Conservation (phyloP, 108 stramenopile genomes). For the Nitzschia palea region DNA sequence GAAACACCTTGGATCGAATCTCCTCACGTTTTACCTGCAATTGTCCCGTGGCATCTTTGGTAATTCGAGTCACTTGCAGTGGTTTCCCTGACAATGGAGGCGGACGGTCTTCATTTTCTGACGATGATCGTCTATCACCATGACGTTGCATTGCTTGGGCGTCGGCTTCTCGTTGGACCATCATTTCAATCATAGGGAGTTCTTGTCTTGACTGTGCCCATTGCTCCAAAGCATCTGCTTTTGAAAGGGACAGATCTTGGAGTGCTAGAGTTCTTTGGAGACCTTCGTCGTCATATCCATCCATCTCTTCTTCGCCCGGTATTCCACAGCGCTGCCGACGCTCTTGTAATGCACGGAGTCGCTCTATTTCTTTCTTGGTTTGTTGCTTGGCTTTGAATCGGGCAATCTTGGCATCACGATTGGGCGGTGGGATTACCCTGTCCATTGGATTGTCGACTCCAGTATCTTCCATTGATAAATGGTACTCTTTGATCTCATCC, state of each 20-base stretch:
- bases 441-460: slow-evolving; percentile 8
- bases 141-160: slow-evolving; percentile 15
- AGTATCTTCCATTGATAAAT: slow-evolving; percentile 40
- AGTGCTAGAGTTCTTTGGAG: slow-evolving; percentile 54
- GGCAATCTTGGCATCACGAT: slow-evolving; percentile 69
- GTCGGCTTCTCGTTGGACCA: slow-evolving; percentile 47
- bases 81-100: slow-evolving; percentile 27
- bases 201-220: slow-evolving; percentile 52
- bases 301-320: slow-evolving; percentile 55
- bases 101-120: slow-evolving; percentile 12
- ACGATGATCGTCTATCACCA: not conserved
- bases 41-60: slow-evolving; percentile 67
- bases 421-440: not conserved
- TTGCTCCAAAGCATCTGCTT: slow-evolving; percentile 65
- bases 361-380: slow-evolving; percentile 38
- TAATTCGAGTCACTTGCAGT: slow-evolving; percentile 79
- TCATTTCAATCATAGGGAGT: slow-evolving; percentile 73
- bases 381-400: slow-evolving; percentile 52
- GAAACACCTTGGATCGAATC: slow-evolving; percentile 85
- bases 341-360: slow-evolving; percentile 41
- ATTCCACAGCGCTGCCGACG: slow-evolving; percentile 58
- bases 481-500: slow-evolving; percentile 49
- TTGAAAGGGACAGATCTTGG: slow-evolving; percentile 42
- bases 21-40: slow-evolving; percentile 70
- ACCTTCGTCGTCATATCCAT: slow-evolving; percentile 75